Evolutionary conservation across 1,139 yeast species (phyloP), one percentile per base, ranked within the genome.

Genomic region (Insectozyma bohioensis): DNA sequence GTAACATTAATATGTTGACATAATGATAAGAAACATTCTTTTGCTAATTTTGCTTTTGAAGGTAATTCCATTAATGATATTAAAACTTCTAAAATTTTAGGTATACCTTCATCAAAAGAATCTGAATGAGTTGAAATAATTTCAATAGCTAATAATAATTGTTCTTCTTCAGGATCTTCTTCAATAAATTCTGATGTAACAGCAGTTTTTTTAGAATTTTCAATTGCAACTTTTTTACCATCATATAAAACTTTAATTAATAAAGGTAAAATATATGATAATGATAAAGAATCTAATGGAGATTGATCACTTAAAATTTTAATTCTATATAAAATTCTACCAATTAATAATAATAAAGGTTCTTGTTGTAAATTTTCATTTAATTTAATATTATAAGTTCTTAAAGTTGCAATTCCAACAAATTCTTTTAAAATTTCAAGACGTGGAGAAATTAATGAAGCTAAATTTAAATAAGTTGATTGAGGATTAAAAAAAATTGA

Each of bases 91-190:
- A 92, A 61, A 26, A 87, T 74, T 7, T 73, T 69, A 12, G 95
- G 95, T 34, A 87, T 77, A 1, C 74, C 58, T 1, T 71, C 70
- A 48, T 82, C 80, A 50, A 87, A 84, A 13, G 74, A 75, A 45
- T 82, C 95, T 11, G 90, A 78, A 52, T 90, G 95, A 9, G 78
- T 70, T 0, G 86, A 68, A 25, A 92, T 66, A 31, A 88, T 79
- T 49, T 88, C 95, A 43, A 90, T 61, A 0, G 92, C 85, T 38
- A 92, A 63, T 37, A 85, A 61, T 30, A 87, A 62, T 46, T 86
- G 95, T 54, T 90, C 97, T 54, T 90, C 97, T 49, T 84, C 85
- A 17, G 84, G 85, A 41, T 85, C 95, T 51, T 85, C 94, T 41
- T 82, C 83, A 21, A 68, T 77, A 62, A 75, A 85, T 53, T 75